A percentile compares a stretch with the other conserved stretches of the same genome.
Conservation (phyloP, 768 basidiomycete genomes). For the Tricholoma sp. region DNA sequence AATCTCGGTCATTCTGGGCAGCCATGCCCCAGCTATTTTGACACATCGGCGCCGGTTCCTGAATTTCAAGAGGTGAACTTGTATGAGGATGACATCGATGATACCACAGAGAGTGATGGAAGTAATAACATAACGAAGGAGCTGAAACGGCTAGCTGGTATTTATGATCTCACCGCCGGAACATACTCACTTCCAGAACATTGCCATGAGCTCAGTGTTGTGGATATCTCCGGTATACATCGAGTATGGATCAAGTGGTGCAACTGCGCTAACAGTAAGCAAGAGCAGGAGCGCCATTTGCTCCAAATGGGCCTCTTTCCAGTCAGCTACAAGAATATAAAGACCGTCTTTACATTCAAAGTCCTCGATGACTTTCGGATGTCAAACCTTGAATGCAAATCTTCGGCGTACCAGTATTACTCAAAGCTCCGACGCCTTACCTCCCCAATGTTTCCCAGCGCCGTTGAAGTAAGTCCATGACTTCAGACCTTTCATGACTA, state of each 20-base stretch:
- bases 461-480: background rate
- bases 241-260: background rate
- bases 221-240: background rate
- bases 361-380: constrained; percentile 7
- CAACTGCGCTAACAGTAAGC: constrained; percentile 8
- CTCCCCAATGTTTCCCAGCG: background rate
- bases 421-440: constrained; percentile 7
- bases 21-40: background rate
- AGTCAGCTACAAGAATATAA: background rate
- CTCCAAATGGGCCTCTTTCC: constrained; percentile 8
- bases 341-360: constrained; percentile 9
- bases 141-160: too few relatives aligned
- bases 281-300: constrained; percentile 6
- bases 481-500: background rate
- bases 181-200: too few relatives aligned
- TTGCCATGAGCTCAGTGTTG: background rate
- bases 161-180: background rate
- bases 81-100: too few relatives aligned
- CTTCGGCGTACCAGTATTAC: constrained; percentile 13
- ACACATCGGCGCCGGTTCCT: background rate
- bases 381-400: constrained; percentile 12
- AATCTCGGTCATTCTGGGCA: background rate
- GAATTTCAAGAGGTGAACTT: background rate
- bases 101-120: background rate
- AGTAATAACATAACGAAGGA: background rate